phyloP scores from a whole-genome alignment of 257 asterid species.

The Solanum chilense region DNA sequence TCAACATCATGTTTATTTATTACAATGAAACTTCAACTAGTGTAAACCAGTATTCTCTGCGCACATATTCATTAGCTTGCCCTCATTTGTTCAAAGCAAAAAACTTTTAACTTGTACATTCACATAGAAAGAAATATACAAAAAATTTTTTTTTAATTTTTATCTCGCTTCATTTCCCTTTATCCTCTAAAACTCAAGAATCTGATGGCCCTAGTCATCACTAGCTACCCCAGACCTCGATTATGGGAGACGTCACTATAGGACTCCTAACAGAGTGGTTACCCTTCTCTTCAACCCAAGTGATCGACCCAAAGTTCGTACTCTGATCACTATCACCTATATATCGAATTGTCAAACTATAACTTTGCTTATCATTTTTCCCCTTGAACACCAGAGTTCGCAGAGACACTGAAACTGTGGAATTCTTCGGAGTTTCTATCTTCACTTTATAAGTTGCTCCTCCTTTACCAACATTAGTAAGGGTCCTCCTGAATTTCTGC shows the following conservation, averaged over 20 bases:
- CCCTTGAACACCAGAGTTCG: not conserved
- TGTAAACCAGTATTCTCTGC: not conserved
- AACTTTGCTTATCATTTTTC: not conserved
- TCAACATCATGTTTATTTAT: not conserved
- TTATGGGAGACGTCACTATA: constrained; percentile 3
- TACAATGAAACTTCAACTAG: not conserved
- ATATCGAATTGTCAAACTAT: not conserved
- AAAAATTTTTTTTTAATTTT: too few species aligned
- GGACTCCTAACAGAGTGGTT: constrained; percentile 33
- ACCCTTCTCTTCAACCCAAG: constrained; percentile 14
- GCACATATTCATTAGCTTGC: not conserved
- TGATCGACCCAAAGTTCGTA: not conserved
- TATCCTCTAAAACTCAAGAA: not conserved
- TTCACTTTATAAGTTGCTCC: not conserved
- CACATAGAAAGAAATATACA: not conserved
- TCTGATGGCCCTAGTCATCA: not conserved
- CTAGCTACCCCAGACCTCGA: not conserved
- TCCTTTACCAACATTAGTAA: not conserved
- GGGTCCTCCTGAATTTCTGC: not conserved
- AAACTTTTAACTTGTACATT: not conserved
- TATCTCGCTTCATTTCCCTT: not conserved
- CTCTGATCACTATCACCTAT: not conserved
- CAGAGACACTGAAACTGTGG: not conserved
- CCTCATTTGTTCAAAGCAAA: not conserved
- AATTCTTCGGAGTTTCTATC: not conserved